A percentile compares a stretch with the other conserved stretches of the same genome.
Conservation (phyloP, 1,284 basidiomycete genomes). For the Ustilago crameri region DNA sequence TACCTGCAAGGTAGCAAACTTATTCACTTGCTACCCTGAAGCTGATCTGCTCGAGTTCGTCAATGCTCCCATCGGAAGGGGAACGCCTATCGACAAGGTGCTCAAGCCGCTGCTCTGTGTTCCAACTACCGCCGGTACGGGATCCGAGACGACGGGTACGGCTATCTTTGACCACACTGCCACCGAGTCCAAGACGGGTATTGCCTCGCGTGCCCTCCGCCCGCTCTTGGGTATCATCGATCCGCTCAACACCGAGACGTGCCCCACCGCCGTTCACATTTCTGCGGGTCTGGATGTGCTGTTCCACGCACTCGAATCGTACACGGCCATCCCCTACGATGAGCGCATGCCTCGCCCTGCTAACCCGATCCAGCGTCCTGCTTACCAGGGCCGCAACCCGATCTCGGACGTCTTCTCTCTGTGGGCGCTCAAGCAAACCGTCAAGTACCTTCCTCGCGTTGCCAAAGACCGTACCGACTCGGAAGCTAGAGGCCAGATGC, state of each 20-base stretch:
- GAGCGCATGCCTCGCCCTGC: conserved; percentile 87
- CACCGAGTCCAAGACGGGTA: conserved; percentile 89
- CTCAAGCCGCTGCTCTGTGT: conserved; percentile 89
- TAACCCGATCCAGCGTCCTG: conserved; percentile 87
- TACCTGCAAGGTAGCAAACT: conserved; percentile 87
- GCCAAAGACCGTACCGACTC: conserved; percentile 79
- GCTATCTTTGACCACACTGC: conserved; percentile 87
- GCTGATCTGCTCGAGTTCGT: conserved; percentile 89
- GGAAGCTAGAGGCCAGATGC: conserved; percentile 90
- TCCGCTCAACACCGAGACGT: conserved; percentile 85
- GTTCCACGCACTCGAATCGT: conserved; percentile 91
- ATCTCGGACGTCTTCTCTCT: conserved; percentile 93
- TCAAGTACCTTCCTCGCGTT: conserved; percentile 88
- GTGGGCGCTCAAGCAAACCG: conserved; percentile 91
- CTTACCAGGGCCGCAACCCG: conserved; percentile 96
- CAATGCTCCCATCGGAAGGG: conserved; percentile 94
- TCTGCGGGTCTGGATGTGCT: conserved; percentile 88
- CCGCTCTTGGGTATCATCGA: conserved; percentile 89
- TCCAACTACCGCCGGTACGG: conserved; percentile 96
- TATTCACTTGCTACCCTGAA: conserved; percentile 84
- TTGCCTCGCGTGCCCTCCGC: conserved; percentile 89
- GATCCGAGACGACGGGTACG: conserved; percentile 86
- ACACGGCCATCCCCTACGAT: conserved; percentile 72
- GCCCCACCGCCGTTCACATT: conserved; percentile 79
- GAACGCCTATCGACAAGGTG: conserved; percentile 80